phyloP scores from a whole-genome alignment of 2,329 filamentous ascomycete species.

The Dactylonectria macrodidyma region DNA sequence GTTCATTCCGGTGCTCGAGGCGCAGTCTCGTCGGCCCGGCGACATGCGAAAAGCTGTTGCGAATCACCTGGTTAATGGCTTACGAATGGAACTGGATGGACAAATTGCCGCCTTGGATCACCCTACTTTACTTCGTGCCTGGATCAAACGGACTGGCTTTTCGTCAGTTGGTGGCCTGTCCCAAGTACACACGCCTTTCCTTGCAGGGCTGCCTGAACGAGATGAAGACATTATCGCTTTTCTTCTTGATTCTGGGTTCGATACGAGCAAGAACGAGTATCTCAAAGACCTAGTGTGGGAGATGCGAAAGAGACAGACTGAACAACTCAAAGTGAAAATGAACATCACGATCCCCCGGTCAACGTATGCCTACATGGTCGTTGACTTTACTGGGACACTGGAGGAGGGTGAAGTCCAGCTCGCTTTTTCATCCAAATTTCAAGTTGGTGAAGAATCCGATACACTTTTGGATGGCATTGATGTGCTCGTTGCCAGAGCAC shows the following conservation, averaged over 20 bases:
- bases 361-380: conserved; percentile 75
- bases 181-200: conserved; percentile 58
- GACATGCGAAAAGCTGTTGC: conserved; percentile 65
- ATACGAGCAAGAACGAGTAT: conserved; percentile 62
- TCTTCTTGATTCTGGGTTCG: conserved; percentile 74
- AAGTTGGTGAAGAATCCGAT: conserved; percentile 66
- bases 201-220: conserved; percentile 65
- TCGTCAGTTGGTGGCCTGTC: conserved; percentile 55
- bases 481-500: conserved; percentile 77
- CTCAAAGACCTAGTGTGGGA: conserved; percentile 64
- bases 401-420: conserved; percentile 78
- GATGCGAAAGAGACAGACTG: conserved; percentile 67
- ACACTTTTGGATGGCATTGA: conserved; percentile 70
- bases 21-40: conserved; percentile 64
- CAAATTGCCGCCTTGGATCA: conserved; percentile 67
- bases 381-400: conserved; percentile 75
- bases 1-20: conserved; percentile 77
- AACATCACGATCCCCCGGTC: conserved; percentile 74
- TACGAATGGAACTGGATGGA: conserved; percentile 67
- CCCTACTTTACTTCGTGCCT: conserved; percentile 66
- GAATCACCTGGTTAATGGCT: conserved; percentile 62
- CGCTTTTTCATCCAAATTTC: conserved; percentile 77
- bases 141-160: conserved; percentile 62
- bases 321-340: conserved; percentile 67
- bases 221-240: conserved; percentile 67